Evolutionary conservation across 495 filamentous ascomycete genomes (phyloP), one percentile per base, ranked within the genome.

Genomic region (Clavariopsis aquatica): DNA sequence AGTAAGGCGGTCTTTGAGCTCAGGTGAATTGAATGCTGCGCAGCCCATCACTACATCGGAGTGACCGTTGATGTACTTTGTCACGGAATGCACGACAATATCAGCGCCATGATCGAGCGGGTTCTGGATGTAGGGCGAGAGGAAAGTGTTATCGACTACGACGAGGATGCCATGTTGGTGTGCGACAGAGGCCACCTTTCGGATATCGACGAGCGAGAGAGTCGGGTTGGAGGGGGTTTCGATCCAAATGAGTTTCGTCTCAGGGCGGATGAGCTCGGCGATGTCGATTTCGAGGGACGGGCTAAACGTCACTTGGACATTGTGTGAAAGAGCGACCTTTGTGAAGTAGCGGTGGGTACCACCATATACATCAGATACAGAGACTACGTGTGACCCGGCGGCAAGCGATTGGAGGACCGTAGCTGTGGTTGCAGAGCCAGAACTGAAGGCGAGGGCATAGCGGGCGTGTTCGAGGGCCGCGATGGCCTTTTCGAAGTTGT

Each of bases 61-160:
- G 78, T 99, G 94, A 7, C 94, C 94, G 73, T 99, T 99, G 76
- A 99, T 98, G 78, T 98, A 99, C 77, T 99, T 99, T 8, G 94
- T 99, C n/a, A 99, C 94, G 41, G 89, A 93, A 81, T 99, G 94
- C n/a, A 98, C 87, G 46, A 98, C 94, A 49, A 99, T 92, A 73
- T 99, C 95, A 36, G 94, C 94, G 69, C 94, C 94, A 77, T 95
- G 91, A 69, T 92, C 85, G 26, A 99, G 82, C 1, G 94, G 94
- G 75, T 97, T 98, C 77, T 99, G 94, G 24, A 98, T 82, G 73
- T 98, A 99, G 26, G 94, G 94, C 64, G 86, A 90, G 70, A 99
- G 79, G 80, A 99, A 99, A 1, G 94, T 99, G 80, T 99, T 99
- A 78, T 99, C 94, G 1, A 99, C 94, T 5, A 99, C 95, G 10